Evolutionary conservation across 768 basidiomycete species (phyloP).

Genomic region (Rhodotorula toruloides): DNA sequence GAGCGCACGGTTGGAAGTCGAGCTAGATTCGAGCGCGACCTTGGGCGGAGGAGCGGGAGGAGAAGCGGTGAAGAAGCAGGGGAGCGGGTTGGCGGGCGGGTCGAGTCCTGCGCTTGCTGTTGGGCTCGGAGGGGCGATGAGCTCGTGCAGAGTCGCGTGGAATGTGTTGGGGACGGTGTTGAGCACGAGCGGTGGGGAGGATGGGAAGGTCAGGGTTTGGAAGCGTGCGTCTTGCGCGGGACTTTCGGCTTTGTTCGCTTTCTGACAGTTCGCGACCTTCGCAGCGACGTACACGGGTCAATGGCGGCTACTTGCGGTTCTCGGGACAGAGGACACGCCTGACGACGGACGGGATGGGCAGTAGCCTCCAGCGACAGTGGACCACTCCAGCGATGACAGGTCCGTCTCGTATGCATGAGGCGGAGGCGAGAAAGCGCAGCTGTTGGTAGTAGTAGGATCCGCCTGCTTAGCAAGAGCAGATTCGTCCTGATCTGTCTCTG

Average conservation of each 20-base stretch:
- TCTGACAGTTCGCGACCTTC: neutral
- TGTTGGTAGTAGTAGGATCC: too few relatives aligned
- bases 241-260: too few relatives aligned
- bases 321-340: conserved; percentile 18
- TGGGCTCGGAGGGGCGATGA: conserved; percentile 43
- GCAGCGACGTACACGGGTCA: conserved; percentile 30
- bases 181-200: conserved; percentile 65
- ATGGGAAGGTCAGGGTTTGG: conserved; percentile 57
- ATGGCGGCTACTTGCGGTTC: conserved; percentile 30
- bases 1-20: conserved; percentile 70
- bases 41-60: conserved; percentile 15
- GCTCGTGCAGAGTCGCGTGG: conserved; percentile 85
- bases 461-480: too few relatives aligned
- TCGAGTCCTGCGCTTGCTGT: too few relatives aligned
- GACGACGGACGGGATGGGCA: too few relatives aligned
- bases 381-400: too few relatives aligned
- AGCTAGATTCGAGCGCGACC: conserved; percentile 68
- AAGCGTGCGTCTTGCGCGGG: conserved; percentile 57
- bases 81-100: conserved; percentile 52
- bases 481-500: too few relatives aligned
- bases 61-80: conserved; percentile 52
- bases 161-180: conserved; percentile 76
- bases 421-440: too few relatives aligned
- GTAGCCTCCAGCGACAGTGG: too few relatives aligned
- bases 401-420: too few relatives aligned